These are phyloP conservation scores for Aspergillus pseudotamarii DNA, from an alignment of 2,329 filamentous ascomycete genomes.

Conservation along the genomic window DNA sequence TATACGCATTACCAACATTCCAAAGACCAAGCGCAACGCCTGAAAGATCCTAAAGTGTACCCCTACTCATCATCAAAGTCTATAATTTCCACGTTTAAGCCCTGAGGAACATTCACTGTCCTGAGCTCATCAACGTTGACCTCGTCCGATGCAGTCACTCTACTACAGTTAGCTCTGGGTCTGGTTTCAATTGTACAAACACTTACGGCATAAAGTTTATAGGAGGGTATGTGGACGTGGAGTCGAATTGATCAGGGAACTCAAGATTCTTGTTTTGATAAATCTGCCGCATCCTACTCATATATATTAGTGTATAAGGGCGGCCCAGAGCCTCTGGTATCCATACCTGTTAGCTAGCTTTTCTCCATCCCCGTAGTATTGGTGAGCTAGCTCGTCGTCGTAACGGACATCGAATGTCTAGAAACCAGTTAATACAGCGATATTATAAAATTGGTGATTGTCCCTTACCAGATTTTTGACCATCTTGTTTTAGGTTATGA, in stretches of 20 bases:
- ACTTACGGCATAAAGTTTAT: slow-evolving; percentile 23
- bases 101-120: slow-evolving; percentile 13
- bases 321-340: no score
- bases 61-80: slow-evolving; percentile 6
- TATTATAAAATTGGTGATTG: background rate
- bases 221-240: slow-evolving; percentile 22
- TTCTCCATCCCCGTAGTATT: slow-evolving; percentile 22
- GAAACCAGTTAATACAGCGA: background rate
- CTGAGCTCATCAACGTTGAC: slow-evolving; percentile 14
- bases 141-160: slow-evolving; percentile 17
- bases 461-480: background rate
- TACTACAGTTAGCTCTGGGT: background rate
- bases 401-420: slow-evolving; percentile 25
- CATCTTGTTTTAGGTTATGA: background rate
- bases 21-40: background rate
- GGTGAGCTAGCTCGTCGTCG: slow-evolving; percentile 21
- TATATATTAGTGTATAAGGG: background rate
- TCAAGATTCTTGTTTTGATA: slow-evolving; percentile 18
- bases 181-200: background rate
- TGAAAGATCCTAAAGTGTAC: background rate
- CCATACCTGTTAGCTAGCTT: slow-evolving; percentile 16
- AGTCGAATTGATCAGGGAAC: slow-evolving; percentile 23
- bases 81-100: slow-evolving; percentile 16
- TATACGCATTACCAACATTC: background rate
- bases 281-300: slow-evolving; percentile 8